phyloP scores from a whole-genome alignment of 305 asterid genomes.

The Plantago rigida region DNA sequence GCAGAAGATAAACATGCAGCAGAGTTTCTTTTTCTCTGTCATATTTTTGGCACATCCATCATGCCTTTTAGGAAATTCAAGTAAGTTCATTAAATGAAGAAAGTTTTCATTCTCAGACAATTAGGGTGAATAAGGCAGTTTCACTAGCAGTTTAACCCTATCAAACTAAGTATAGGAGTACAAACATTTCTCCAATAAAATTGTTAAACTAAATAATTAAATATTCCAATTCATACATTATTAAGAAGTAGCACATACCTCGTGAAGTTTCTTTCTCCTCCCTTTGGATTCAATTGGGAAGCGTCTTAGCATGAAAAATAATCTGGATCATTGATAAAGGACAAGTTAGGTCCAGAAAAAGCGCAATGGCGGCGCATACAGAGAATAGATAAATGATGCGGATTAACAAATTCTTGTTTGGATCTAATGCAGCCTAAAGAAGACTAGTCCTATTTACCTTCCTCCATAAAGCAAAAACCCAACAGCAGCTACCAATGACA shows the following conservation, averaged over 20 bases:
- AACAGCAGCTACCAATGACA: slow-evolving; percentile 74
- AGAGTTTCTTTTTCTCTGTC: too few species aligned
- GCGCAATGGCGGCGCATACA: slow-evolving; percentile 9
- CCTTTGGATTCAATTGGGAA: slow-evolving; percentile 95
- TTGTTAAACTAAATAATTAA: not conserved
- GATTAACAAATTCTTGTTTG: slow-evolving; percentile 17
- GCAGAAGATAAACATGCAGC: too few species aligned
- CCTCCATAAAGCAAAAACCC: slow-evolving; percentile 95
- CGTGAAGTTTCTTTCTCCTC: slow-evolving; percentile 85
- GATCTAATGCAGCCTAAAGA: slow-evolving; percentile 20
- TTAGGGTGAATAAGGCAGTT: too few species aligned
- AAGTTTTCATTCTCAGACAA: too few species aligned
- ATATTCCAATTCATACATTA: slow-evolving; percentile 15
- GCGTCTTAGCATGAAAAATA: slow-evolving; percentile 79
- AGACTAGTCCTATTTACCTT: slow-evolving; percentile 43
- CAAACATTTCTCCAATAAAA: not conserved
- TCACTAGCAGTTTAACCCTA: too few species aligned
- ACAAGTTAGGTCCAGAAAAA: slow-evolving; percentile 12
- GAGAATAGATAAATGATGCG: slow-evolving; percentile 4
- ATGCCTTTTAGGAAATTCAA: too few species aligned
- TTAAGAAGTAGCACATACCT: slow-evolving; percentile 40
- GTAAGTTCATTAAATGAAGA: too few species aligned
- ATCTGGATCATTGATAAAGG: slow-evolving; percentile 40
- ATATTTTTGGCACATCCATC: too few species aligned
- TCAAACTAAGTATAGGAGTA: slow-evolving; percentile 1